Evolutionary conservation across 2,329 filamentous ascomycete species (phyloP).

Genomic region (Fusarium clavum): DNA sequence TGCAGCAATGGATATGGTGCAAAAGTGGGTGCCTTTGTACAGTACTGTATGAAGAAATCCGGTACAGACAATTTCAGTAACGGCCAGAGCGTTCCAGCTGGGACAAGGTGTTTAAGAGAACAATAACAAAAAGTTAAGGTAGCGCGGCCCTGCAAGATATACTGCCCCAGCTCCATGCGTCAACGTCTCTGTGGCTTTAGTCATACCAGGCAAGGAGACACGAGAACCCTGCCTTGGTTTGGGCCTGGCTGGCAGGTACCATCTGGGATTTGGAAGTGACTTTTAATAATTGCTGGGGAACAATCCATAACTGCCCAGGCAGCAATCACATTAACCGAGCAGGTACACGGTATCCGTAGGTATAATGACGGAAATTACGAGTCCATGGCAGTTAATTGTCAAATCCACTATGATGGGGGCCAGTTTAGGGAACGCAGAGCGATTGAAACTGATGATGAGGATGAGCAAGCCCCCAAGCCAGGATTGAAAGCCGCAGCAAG

Average conservation of each 20-base stretch:
- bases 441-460: constrained; percentile 17
- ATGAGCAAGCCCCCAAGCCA: constrained; percentile 28
- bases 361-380: constrained; percentile 16
- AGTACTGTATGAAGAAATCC: constrained; percentile 7
- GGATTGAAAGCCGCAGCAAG: constrained; percentile 27
- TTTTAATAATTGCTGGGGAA: constrained; percentile 12
- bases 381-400: neutral
- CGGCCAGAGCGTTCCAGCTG: constrained; percentile 43
- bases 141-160: constrained; percentile 46
- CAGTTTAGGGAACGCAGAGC: neutral
- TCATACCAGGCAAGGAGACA: constrained; percentile 35
- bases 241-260: constrained; percentile 8
- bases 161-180: constrained; percentile 31
- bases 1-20: neutral
- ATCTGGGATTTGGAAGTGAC: constrained; percentile 7
- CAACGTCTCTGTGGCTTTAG: constrained; percentile 35
- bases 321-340: constrained; percentile 23
- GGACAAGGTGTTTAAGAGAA: constrained; percentile 42
- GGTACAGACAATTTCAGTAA: constrained; percentile 37
- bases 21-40: constrained; percentile 28
- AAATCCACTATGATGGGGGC: constrained; percentile 4
- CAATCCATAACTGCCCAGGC: constrained; percentile 8
- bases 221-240: constrained; percentile 26
- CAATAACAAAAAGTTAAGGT: constrained; percentile 37
- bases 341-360: constrained; percentile 14